Percentiles rank a stretch among this genome's conserved stretches.
Conservation (phyloP, 768 basidiomycete species). For the Phaeotremella skinneri region DNA sequence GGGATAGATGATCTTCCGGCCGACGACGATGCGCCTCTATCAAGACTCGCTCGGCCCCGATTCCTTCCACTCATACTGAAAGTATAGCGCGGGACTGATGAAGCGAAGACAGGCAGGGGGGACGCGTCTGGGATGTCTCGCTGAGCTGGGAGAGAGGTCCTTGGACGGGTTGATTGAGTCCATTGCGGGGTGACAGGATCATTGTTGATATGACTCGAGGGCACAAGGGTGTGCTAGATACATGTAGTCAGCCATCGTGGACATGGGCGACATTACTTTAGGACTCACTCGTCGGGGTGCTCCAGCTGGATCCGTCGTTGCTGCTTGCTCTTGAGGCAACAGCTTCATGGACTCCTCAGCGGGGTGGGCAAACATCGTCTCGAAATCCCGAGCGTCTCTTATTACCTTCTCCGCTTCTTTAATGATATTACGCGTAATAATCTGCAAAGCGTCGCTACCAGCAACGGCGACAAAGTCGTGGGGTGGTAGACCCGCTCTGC, state of each 20-base stretch:
- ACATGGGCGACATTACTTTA: neutral
- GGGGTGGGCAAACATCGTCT: constrained; percentile 1
- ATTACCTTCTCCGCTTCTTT: constrained; percentile 8
- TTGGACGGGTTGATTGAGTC: neutral
- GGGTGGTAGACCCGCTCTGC: constrained; percentile 1
- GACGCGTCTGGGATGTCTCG: neutral
- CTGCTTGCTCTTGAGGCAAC: neutral
- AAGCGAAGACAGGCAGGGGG: neutral
- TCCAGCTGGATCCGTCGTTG: neutral
- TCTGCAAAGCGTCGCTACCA: neutral
- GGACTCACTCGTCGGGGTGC: neutral
- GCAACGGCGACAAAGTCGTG: neutral
- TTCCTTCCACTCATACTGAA: neutral
- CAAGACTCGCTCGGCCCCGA: neutral
- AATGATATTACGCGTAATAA: neutral
- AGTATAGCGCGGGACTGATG: neutral
- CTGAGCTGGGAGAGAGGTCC: constrained; percentile 1
- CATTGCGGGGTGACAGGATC: neutral
- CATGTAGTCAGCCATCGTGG: neutral
- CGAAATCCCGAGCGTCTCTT: constrained; percentile 7
- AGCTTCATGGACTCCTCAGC: neutral
- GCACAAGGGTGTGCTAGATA: neutral
- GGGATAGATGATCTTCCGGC: neutral
- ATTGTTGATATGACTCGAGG: neutral
- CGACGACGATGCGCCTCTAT: neutral